These are phyloP conservation scores for Flammula alnicola DNA, from an alignment of 1,284 basidiomycete genomes.

Conservation along the genomic window DNA sequence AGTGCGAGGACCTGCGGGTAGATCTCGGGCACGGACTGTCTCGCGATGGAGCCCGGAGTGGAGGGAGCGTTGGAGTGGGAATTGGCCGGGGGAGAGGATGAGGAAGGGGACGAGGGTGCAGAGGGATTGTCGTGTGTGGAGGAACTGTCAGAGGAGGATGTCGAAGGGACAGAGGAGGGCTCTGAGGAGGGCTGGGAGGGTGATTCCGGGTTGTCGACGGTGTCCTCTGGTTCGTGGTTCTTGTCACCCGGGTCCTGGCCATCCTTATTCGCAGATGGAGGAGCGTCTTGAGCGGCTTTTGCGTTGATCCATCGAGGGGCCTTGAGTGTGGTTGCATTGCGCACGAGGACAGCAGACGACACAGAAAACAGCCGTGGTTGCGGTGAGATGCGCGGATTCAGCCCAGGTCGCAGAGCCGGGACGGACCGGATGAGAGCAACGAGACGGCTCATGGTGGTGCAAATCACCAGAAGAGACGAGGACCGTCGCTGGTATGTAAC, in stretches of 20 bases:
- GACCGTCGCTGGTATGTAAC: too few relatives aligned
- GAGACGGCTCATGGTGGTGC: slow-evolving; percentile 24
- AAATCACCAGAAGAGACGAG: too few relatives aligned
- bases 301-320: slow-evolving; percentile 41
- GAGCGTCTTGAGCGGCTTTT: slow-evolving; percentile 26
- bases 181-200: slow-evolving; percentile 17
- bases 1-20: slow-evolving; percentile 97
- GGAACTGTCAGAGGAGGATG: slow-evolving; percentile 24
- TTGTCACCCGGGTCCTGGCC: slow-evolving; percentile 26
- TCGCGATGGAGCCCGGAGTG: slow-evolving; percentile 68
- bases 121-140: slow-evolving; percentile 13
- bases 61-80: too few relatives aligned
- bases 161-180: slow-evolving; percentile 22
- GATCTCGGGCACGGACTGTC: slow-evolving; percentile 82
- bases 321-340: slow-evolving; percentile 21
- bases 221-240: slow-evolving; percentile 2
- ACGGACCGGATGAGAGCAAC: slow-evolving; percentile 16
- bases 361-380: slow-evolving; percentile 15
- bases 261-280: slow-evolving; percentile 22
- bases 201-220: slow-evolving; percentile 2
- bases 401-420: slow-evolving; percentile 12
- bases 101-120: slow-evolving; percentile 10
- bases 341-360: slow-evolving; percentile 15
- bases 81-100: slow-evolving; percentile 26
- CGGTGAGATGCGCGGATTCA: too few relatives aligned